phyloP scores from a whole-genome alignment of 1,284 basidiomycete species.

The Moesziomyces parantarcticus region DNA sequence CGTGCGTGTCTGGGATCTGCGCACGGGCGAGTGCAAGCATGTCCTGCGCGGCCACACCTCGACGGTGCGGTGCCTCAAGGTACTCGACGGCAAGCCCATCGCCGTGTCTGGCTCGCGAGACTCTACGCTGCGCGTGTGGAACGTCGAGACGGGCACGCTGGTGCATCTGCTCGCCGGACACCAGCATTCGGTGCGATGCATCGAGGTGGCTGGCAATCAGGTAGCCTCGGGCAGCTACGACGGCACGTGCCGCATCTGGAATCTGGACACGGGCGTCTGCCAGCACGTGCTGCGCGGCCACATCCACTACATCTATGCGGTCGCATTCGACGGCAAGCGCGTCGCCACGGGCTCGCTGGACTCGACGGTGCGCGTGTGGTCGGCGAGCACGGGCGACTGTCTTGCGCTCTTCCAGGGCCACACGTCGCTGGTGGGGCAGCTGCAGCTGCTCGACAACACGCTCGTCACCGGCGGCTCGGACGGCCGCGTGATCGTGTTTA shows the following conservation, averaged over 20 bases:
- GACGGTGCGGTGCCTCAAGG: conserved; percentile 90
- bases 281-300: conserved; percentile 88
- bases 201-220: conserved; percentile 84
- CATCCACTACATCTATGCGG: conserved; percentile 89
- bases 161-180: conserved; percentile 83
- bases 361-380: conserved; percentile 66
- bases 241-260: conserved; percentile 71
- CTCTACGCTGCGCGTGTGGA: conserved; percentile 88
- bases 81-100: conserved; percentile 85
- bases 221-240: conserved; percentile 93
- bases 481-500: conserved; percentile 90
- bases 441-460: conserved; percentile 80
- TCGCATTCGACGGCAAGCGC: conserved; percentile 87
- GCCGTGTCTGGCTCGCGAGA: conserved; percentile 86
- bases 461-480: conserved; percentile 93
- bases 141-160: conserved; percentile 81
- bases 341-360: conserved; percentile 85
- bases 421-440: conserved; percentile 90
- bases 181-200: conserved; percentile 82
- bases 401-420: conserved; percentile 90
- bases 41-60: conserved; percentile 85
- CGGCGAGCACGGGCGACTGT: conserved; percentile 77
- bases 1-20: conserved; percentile 89
- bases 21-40: conserved; percentile 83
- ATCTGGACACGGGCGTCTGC: conserved; percentile 73